Conservation (phyloP, 495 filamentous ascomycete genomes). For the Daldinia decipiens region DNA sequence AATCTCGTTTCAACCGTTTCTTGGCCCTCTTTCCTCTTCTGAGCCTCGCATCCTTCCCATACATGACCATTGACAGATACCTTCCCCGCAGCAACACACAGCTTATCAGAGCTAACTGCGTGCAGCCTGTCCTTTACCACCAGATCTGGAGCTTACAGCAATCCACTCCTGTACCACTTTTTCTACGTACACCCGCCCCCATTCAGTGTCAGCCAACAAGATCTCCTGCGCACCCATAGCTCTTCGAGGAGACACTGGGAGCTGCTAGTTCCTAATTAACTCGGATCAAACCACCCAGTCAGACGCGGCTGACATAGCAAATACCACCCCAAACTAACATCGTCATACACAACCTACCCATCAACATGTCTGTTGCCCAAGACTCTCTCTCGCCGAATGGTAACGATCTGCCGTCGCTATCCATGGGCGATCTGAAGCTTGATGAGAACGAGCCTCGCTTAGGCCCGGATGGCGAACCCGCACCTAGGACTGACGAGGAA, state of each 20-base stretch:
- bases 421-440: slow-evolving; percentile 59
- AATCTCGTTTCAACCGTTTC: slow-evolving; percentile 36
- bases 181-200: slow-evolving; percentile 41
- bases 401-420: slow-evolving; percentile 53
- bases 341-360: background rate
- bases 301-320: slow-evolving; percentile 32
- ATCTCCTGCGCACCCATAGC: slow-evolving; percentile 31
- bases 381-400: slow-evolving; percentile 55
- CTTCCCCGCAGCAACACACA: slow-evolving; percentile 47
- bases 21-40: slow-evolving; percentile 32
- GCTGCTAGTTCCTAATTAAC: slow-evolving; percentile 31
- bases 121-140: slow-evolving; percentile 32
- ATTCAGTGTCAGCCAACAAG: slow-evolving; percentile 41
- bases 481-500: slow-evolving; percentile 91
- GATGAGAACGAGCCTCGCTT: slow-evolving; percentile 65
- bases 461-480: slow-evolving; percentile 73
- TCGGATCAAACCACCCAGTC: slow-evolving; percentile 35
- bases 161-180: slow-evolving; percentile 45
- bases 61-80: slow-evolving; percentile 39
- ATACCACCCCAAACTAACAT: slow-evolving; percentile 27
- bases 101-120: slow-evolving; percentile 49
- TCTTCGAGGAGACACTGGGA: slow-evolving; percentile 12
- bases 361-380: slow-evolving; percentile 61
- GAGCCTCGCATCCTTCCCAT: slow-evolving; percentile 41
- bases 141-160: slow-evolving; percentile 41